Conservation (phyloP, 768 basidiomycete genomes). For the Amanita fuliginea region DNA sequence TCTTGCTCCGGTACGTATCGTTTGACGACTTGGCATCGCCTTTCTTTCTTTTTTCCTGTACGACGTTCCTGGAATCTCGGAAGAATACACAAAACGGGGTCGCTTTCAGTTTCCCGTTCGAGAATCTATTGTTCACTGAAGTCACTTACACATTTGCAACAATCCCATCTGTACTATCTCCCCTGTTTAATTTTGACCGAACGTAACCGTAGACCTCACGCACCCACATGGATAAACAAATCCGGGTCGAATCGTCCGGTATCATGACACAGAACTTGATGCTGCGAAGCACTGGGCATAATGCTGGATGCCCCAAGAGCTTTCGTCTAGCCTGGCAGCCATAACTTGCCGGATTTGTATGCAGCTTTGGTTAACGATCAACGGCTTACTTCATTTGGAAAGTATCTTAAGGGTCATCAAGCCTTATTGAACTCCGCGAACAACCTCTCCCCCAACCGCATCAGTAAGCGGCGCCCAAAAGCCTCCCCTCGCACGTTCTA, state of each 20-base stretch:
- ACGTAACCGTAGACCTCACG: background rate
- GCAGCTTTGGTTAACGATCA: background rate
- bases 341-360: background rate
- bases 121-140: background rate
- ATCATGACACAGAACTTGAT: background rate
- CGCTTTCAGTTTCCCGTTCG: background rate
- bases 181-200: too few relatives aligned
- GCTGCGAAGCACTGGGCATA: background rate
- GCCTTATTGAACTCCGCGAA: background rate
- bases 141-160: background rate
- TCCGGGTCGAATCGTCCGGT: too few relatives aligned
- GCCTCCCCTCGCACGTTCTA: background rate
- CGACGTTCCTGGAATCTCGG: too few relatives aligned
- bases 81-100: background rate
- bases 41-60: too few relatives aligned
- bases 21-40: too few relatives aligned
- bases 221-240: background rate
- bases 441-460: background rate
- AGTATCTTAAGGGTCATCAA: background rate
- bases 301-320: background rate
- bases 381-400: background rate
- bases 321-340: background rate
- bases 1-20: too few relatives aligned
- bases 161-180: too few relatives aligned
- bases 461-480: background rate